A percentile compares a stretch with the other conserved stretches of the same genome.
Evolutionary conservation across 2,329 filamentous ascomycete genomes (phyloP).

Genomic region (Colletotrichum sp.): DNA sequence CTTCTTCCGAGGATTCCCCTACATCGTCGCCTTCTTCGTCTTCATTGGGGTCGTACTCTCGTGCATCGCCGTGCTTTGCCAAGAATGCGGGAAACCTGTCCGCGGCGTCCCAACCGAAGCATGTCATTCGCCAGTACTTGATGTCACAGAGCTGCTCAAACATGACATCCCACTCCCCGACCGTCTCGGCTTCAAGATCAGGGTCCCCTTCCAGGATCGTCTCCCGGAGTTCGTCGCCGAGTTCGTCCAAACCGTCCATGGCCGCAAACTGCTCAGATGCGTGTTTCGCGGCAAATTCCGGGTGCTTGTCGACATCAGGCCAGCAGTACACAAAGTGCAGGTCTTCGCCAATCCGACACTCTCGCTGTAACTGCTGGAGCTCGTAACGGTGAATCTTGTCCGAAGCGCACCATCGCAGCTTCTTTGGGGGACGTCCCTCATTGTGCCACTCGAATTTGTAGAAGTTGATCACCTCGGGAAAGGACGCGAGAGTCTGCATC

Average conservation of each 20-base stretch:
- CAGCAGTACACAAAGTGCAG: slow-evolving; percentile 32
- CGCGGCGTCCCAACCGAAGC: slow-evolving; percentile 12
- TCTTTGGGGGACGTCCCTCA: slow-evolving; percentile 1
- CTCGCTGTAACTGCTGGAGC: slow-evolving; percentile 29
- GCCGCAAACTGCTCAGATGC: neutral
- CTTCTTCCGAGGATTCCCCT: slow-evolving; percentile 8
- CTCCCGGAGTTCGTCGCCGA: neutral
- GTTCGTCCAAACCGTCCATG: neutral
- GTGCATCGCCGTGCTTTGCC: neutral
- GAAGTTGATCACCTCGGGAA: slow-evolving; percentile 32
- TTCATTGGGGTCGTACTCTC: neutral
- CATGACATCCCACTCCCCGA: neutral
- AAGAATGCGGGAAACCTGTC: neutral
- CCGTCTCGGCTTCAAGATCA: neutral
- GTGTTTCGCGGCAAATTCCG: slow-evolving; percentile 31
- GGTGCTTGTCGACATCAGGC: slow-evolving; percentile 35
- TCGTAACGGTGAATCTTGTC: slow-evolving; percentile 31
- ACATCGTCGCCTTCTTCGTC: neutral
- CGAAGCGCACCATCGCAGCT: slow-evolving; percentile 36
- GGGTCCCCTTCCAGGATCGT: neutral
- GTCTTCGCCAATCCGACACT: slow-evolving; percentile 28
- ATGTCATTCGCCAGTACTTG: neutral
- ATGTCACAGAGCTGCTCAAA: neutral
- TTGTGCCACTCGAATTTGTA: slow-evolving; percentile 26
- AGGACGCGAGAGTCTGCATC: neutral